Conservation (phyloP, 345 rosid genomes). For the Salix udensis region DNA sequence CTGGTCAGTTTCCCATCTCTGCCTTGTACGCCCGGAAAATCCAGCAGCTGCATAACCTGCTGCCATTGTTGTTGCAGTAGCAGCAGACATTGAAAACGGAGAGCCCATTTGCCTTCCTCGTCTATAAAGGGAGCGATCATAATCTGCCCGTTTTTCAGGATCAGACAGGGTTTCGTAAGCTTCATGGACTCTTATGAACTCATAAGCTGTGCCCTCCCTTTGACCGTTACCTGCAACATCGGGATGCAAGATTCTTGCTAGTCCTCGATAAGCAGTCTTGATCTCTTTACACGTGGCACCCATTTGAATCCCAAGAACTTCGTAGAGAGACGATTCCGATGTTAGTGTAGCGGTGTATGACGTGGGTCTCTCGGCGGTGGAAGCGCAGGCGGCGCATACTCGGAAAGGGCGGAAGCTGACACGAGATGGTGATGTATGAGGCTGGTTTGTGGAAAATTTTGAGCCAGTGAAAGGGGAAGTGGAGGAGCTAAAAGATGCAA, state of each 20-base stretch:
- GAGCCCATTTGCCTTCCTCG: conserved; percentile 19
- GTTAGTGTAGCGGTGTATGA: conserved; percentile 19
- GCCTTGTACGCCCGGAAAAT: conserved; percentile 26
- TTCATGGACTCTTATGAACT: conserved; percentile 56
- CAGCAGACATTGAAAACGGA: conserved; percentile 23
- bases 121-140: conserved; percentile 43
- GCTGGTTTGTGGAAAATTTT: background rate
- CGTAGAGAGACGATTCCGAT: conserved; percentile 39
- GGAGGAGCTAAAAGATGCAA: conserved; percentile 19
- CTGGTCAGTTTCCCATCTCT: conserved; percentile 73
- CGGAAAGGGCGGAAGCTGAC: conserved; percentile 36
- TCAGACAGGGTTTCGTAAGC: conserved; percentile 66
- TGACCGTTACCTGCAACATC: conserved; percentile 40
- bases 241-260: conserved; percentile 63
- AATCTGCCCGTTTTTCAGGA: conserved; percentile 56
- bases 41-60: conserved; percentile 15
- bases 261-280: conserved; percentile 57
- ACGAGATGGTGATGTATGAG: background rate
- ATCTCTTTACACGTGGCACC: conserved; percentile 59
- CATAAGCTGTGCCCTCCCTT: conserved; percentile 20
- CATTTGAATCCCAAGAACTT: conserved; percentile 50
- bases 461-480: conserved; percentile 17
- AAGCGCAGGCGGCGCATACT: conserved; percentile 36
- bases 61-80: background rate
- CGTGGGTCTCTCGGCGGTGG: conserved; percentile 35